Conservation (phyloP, 352 stramenopile genomes). For the Pythium diclinum region DNA sequence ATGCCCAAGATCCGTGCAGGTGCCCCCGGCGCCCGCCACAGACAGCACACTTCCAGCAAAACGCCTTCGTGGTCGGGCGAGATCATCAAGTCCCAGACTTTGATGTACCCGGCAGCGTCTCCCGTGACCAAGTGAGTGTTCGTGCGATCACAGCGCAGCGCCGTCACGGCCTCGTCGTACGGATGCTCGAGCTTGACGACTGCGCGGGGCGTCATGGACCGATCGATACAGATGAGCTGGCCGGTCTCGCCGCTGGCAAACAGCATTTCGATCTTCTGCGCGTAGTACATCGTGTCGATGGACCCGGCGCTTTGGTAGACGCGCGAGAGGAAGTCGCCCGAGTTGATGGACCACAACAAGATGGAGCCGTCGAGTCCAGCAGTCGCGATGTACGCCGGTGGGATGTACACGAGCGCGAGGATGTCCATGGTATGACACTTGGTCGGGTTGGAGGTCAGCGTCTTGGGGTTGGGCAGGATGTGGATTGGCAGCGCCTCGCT, state of each 20-base stretch:
- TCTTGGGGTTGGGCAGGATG: constrained; percentile 41
- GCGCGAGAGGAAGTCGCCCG: constrained; percentile 58
- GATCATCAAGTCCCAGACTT: constrained; percentile 66
- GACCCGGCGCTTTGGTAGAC: constrained; percentile 57
- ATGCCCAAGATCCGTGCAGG: constrained; percentile 39
- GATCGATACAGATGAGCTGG: constrained; percentile 63
- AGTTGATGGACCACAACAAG: constrained; percentile 78
- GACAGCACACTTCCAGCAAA: constrained; percentile 51
- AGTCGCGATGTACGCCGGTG: constrained; percentile 66
- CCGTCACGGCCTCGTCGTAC: constrained; percentile 47
- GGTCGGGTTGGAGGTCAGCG: constrained; percentile 24
- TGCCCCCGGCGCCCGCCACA: constrained; percentile 39
- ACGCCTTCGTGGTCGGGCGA: constrained; percentile 52
- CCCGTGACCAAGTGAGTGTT: constrained; percentile 62
- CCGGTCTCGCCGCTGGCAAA: constrained; percentile 63
- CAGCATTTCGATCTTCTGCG: constrained; percentile 66
- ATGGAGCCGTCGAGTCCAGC: constrained; percentile 69
- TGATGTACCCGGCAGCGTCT: constrained; percentile 51
- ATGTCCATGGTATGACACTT: constrained; percentile 70
- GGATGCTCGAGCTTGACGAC: constrained; percentile 38
- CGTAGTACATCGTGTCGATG: constrained; percentile 71
- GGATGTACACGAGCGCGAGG: constrained; percentile 62
- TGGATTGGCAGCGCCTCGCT: constrained; percentile 61
- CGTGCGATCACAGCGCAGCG: constrained; percentile 49
- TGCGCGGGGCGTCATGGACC: constrained; percentile 55